Conservation (phyloP, 768 basidiomycete species). For the Hemileccinum impolitum region DNA sequence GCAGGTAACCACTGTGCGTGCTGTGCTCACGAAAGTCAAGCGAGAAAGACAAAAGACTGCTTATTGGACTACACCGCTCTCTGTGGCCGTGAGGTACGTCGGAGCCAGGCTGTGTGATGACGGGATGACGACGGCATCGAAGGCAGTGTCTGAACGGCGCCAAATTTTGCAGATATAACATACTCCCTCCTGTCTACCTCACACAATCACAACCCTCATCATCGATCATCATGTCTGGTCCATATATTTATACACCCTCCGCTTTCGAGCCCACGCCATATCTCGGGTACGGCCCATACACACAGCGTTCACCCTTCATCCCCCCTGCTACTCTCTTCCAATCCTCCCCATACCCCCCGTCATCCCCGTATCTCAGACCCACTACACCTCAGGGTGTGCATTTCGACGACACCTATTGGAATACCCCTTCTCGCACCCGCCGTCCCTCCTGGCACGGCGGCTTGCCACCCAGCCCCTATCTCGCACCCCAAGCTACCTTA, state of each 20-base stretch:
- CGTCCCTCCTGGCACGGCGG: slow-evolving; percentile 45
- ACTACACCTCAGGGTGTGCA: slow-evolving; percentile 26
- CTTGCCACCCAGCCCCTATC: slow-evolving; percentile 23
- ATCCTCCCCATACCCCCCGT: slow-evolving; percentile 34
- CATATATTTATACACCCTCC: slow-evolving; percentile 42
- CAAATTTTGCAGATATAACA: slow-evolving; percentile 20
- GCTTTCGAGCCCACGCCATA: slow-evolving; percentile 36
- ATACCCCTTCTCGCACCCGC: slow-evolving; percentile 31
- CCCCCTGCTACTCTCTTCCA: slow-evolving; percentile 37
- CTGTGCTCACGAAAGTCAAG: slow-evolving; percentile 1
- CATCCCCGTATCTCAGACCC: slow-evolving; percentile 29
- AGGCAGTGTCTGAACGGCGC: slow-evolving; percentile 13
- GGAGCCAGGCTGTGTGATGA: slow-evolving; percentile 13
- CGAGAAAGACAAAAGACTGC: background rate
- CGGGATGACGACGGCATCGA: background rate
- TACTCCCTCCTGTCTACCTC: background rate
- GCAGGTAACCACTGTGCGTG: background rate
- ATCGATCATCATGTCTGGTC: slow-evolving; percentile 34
- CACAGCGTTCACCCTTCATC: slow-evolving; percentile 43
- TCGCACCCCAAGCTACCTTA: slow-evolving; percentile 14
- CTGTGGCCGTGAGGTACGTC: slow-evolving; percentile 20
- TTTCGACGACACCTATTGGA: slow-evolving; percentile 22
- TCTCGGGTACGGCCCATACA: slow-evolving; percentile 29
- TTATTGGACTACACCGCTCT: slow-evolving; percentile 1
- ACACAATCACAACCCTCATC: background rate